phyloP scores from a whole-genome alignment of 148 eudicot species.

The Amaranthus cruentus region DNA sequence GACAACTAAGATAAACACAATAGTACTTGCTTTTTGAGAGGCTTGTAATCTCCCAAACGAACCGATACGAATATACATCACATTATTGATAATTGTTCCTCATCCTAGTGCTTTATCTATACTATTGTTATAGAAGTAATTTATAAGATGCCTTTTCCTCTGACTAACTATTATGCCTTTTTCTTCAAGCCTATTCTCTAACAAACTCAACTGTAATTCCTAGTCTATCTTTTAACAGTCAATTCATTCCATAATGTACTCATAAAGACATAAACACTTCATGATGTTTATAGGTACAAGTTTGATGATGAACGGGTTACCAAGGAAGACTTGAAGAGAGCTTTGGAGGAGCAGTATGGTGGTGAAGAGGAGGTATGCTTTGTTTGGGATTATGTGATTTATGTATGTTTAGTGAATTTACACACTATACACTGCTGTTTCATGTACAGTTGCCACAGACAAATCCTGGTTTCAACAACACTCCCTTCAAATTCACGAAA shows the following conservation, averaged over 20 bases:
- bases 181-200: too few relatives aligned
- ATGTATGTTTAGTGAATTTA: conserved; percentile 1
- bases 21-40: too few relatives aligned
- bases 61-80: too few relatives aligned
- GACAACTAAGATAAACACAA: too few relatives aligned
- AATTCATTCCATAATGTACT: background rate
- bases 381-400: background rate
- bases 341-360: conserved; percentile 94
- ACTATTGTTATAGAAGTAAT: too few relatives aligned
- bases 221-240: too few relatives aligned
- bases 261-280: background rate
- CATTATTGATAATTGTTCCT: too few relatives aligned
- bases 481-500: conserved; percentile 92
- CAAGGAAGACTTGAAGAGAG: conserved; percentile 87
- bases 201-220: too few relatives aligned
- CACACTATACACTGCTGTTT: conserved; percentile 3
- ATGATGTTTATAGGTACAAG: conserved; percentile 55
- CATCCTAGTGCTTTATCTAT: too few relatives aligned
- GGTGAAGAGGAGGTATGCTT: conserved; percentile 92
- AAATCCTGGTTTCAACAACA: conserved; percentile 88
- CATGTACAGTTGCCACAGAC: conserved; percentile 68
- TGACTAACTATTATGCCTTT: too few relatives aligned
- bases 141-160: too few relatives aligned
- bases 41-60: too few relatives aligned
- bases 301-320: conserved; percentile 98